Evolutionary conservation across 169 alveolate species (phyloP).

Genomic region (Plasmodium blacklocki): DNA sequence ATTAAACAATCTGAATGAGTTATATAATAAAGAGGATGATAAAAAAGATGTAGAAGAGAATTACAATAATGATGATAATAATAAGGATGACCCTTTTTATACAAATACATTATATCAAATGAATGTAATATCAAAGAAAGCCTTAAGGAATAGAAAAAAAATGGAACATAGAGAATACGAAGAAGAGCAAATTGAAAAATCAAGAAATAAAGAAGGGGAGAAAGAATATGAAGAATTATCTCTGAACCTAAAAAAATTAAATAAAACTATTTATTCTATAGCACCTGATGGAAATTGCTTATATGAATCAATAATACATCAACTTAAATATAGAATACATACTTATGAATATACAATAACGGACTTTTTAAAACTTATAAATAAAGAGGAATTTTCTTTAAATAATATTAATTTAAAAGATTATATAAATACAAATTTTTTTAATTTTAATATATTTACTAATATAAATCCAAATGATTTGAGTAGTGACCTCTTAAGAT

Average conservation of each 20-base stretch:
- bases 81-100: neutral
- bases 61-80: neutral
- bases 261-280: constrained; percentile 49
- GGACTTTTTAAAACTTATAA: constrained; percentile 28
- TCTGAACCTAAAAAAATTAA: constrained; percentile 18
- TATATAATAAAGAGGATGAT: constrained; percentile 19
- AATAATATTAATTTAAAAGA: constrained; percentile 39
- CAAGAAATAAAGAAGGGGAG: constrained; percentile 46
- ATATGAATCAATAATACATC: constrained; percentile 72
- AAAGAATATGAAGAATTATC: constrained; percentile 41
- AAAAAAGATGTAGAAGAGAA: constrained; percentile 1
- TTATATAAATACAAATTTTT: constrained; percentile 21
- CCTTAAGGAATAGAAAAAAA: constrained; percentile 45
- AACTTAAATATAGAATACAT: constrained; percentile 37
- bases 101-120: constrained; percentile 31
- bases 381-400: constrained; percentile 39
- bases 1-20: constrained; percentile 23
- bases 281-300: constrained; percentile 74
- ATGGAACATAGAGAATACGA: constrained; percentile 37
- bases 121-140: constrained; percentile 36
- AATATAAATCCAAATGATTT: constrained; percentile 40
- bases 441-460: constrained; percentile 40
- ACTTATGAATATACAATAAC: constrained; percentile 15
- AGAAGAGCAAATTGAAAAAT: constrained; percentile 27
- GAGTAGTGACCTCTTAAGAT: constrained; percentile 34